Evolutionary conservation across 2,329 filamentous ascomycete species (phyloP), one percentile per base, ranked within the genome.

Genomic region (Massarina eburnea): DNA sequence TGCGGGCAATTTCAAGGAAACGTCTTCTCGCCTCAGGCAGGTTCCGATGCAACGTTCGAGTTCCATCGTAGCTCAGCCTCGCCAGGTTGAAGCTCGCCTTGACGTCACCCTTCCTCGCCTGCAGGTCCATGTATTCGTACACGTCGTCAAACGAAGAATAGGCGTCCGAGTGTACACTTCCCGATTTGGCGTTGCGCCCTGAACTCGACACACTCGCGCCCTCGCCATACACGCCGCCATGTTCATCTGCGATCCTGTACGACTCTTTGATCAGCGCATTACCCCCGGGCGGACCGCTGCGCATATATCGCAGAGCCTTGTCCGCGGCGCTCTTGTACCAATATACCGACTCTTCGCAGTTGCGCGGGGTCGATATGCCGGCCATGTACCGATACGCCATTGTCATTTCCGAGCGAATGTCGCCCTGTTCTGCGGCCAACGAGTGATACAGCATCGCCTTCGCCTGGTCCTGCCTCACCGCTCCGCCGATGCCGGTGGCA

Each of bases 321-420:
- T 96, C 90, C 3, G 95, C 94, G 1, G 95, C 94, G 41, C 82
- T 81, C 71, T 94, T 95, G 76, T 99, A 99, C 74, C 92, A 95
- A 62, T 85, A 83, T 39, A 87, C 85, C 1, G 92, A 89, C 52
- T 83, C 80, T 46, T 96, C 89, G 68, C 94, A 99, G 63, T 88
- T 89, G 60, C 89, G 86, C 0, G 89, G 82, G 3, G 90, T 88
- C 5, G 89, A 89, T 50, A 99, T 89, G 3, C 92, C 94, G 19
- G 82, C 81, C 56, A 94, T 84, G 65, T 96, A 84, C 39, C 94
- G 84, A 61, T 91, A 95, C 3, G 85, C 95, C 5, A 95, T 79
- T 0, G 91, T 92, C 94, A 99, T 97, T 71, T 97, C 87, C 5
- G 92, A 92, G 44, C 85, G 81, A 14, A 86, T 87, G 64, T 96